Percentiles rank a stretch among this genome's conserved stretches.
Evolutionary conservation across 805 yeast species (phyloP).

Genomic region (Komagataella ulmi): DNA sequence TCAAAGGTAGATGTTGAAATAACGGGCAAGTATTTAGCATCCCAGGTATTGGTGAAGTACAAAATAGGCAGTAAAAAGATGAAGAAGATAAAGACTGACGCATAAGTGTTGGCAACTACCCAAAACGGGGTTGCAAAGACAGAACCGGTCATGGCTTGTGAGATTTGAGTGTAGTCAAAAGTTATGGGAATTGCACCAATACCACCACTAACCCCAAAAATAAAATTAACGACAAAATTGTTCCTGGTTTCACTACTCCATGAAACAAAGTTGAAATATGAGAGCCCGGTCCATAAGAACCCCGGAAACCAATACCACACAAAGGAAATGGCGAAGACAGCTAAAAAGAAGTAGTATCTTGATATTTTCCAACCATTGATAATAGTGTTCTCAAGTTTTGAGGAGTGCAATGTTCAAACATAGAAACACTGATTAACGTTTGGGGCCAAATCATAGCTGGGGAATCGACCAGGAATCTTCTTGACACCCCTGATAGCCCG

Average conservation of each 20-base stretch:
- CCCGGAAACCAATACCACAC: conserved; percentile 51
- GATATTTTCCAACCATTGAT: conserved; percentile 53
- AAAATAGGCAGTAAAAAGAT: conserved; percentile 39
- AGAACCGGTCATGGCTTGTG: conserved; percentile 27
- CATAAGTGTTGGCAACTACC: conserved; percentile 26
- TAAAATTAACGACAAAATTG: conserved; percentile 45
- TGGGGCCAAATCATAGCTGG: conserved; percentile 64
- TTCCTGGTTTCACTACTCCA: conserved; percentile 43
- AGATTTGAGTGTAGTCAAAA: conserved; percentile 57
- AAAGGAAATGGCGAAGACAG: conserved; percentile 25
- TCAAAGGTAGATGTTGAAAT: neutral
- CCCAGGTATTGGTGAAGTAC: conserved; percentile 39
- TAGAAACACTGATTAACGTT: conserved; percentile 44
- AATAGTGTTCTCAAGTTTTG: conserved; percentile 25
- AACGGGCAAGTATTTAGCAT: conserved; percentile 11
- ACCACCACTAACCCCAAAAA: conserved; percentile 52
- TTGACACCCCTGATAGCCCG: conserved; percentile 50
- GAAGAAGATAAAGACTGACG: conserved; percentile 40
- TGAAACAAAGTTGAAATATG: conserved; percentile 48
- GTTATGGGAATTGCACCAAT: conserved; percentile 54
- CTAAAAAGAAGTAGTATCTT: conserved; percentile 32
- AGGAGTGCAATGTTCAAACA: conserved; percentile 38
- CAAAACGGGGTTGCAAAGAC: conserved; percentile 53
- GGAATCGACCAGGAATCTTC: conserved; percentile 48
- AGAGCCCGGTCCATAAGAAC: conserved; percentile 41